Conservation (phyloP, 208 protist species). For the Lotmaria passim region DNA sequence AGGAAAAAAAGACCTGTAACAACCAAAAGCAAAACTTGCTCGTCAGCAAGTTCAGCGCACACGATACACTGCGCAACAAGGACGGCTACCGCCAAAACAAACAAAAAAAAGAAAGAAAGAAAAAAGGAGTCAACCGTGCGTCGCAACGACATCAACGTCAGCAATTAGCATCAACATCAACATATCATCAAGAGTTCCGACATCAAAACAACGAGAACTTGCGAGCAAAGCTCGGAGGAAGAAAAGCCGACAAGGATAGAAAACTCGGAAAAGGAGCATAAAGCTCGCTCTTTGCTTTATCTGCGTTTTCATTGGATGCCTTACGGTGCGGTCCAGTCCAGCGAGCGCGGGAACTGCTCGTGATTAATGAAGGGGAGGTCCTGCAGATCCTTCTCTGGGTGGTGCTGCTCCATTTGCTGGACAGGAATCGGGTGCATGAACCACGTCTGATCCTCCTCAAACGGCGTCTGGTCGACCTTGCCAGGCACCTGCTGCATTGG, state of each 20-base stretch:
- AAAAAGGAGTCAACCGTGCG: background rate
- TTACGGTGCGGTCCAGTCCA: conserved; percentile 89
- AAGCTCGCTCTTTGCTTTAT: no score
- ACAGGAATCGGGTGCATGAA: conserved; percentile 86
- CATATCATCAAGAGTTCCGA: background rate
- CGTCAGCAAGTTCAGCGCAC: background rate
- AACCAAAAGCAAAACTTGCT: background rate
- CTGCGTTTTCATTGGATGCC: no score
- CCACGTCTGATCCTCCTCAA: conserved; percentile 92
- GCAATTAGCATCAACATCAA: background rate
- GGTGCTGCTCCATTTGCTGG: conserved; percentile 82
- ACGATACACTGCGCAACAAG: background rate
- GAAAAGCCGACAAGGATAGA: background rate
- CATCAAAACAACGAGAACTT: background rate
- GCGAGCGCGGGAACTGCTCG: conserved; percentile 87
- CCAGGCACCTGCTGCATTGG: conserved; percentile 89
- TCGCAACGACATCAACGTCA: no score
- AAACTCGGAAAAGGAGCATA: conserved; percentile 3
- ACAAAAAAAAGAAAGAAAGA: background rate
- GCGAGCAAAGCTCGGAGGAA: background rate
- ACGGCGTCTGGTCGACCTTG: conserved; percentile 87
- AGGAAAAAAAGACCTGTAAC: background rate
- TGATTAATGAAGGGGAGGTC: conserved; percentile 90
- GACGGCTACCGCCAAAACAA: background rate
- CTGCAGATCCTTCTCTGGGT: conserved; percentile 87